phyloP scores from a whole-genome alignment of 306 rosid species.

The Macrotyloma uniflorum region DNA sequence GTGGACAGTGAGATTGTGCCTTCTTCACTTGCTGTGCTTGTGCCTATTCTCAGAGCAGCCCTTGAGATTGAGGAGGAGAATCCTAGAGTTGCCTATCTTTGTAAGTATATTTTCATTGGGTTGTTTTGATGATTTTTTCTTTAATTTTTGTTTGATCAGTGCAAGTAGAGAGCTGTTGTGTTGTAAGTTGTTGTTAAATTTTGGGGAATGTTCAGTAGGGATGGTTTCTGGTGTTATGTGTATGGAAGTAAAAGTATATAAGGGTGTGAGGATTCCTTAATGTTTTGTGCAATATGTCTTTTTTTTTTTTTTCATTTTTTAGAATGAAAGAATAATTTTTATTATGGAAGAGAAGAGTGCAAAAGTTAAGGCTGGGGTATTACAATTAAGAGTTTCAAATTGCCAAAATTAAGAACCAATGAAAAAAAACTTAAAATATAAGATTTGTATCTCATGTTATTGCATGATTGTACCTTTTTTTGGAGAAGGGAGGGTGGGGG shows the following conservation, averaged over 20 bases:
- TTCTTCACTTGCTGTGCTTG: conserved; percentile 66
- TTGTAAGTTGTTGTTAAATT: not conserved
- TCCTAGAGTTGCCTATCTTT: conserved; percentile 90
- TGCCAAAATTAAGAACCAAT: not conserved
- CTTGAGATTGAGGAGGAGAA: conserved; percentile 72
- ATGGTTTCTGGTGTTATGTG: not conserved
- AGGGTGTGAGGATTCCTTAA: not conserved
- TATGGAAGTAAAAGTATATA: conserved; percentile 20
- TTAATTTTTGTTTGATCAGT: not conserved
- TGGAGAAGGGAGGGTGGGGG: no score
- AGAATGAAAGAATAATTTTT: not conserved
- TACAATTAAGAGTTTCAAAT: conserved; percentile 15
- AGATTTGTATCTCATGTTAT: conserved; percentile 12
- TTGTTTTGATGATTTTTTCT: not conserved
- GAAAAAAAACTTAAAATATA: not conserved
- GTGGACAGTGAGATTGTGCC: conserved; percentile 76
- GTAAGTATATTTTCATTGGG: conserved; percentile 48
- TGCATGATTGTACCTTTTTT: not conserved
- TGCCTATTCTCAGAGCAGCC: conserved; percentile 89
- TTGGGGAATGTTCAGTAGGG: not conserved
- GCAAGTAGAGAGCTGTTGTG: not conserved
- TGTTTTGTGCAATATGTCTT: not conserved
- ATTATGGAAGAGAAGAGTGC: not conserved
- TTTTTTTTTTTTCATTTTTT: not conserved
- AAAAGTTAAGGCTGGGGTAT: not conserved